Percentiles rank a stretch among this genome's conserved stretches.
Evolutionary conservation across 768 basidiomycete species (phyloP).

Genomic region (Xerocomus brunneocitrinus): DNA sequence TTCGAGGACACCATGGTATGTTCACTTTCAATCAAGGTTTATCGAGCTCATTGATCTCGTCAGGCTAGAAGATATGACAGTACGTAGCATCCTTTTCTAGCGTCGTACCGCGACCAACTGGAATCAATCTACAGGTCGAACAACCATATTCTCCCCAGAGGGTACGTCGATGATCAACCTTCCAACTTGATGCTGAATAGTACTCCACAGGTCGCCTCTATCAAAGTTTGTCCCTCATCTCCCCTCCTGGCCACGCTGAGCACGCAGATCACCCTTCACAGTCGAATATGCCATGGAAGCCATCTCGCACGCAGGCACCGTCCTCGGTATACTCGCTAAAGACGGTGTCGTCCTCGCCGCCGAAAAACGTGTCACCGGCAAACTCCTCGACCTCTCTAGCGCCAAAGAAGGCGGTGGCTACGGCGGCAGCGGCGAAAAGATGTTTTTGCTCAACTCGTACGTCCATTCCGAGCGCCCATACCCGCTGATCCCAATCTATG

Average conservation of each 20-base stretch:
- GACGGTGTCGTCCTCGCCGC: conserved; percentile 90
- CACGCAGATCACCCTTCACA: conserved; percentile 27
- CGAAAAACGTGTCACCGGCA: conserved; percentile 98
- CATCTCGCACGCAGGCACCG: conserved; percentile 92
- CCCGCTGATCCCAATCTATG: not conserved
- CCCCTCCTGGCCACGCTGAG: not conserved
- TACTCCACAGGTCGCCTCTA: conserved; percentile 78
- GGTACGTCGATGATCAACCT: conserved; percentile 44
- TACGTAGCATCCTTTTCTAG: conserved; percentile 39
- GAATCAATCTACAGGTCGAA: conserved; percentile 59
- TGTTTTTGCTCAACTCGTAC: conserved; percentile 89
- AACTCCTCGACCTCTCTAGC: conserved; percentile 86
- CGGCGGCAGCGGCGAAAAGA: conserved; percentile 97
- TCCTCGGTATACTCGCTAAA: conserved; percentile 86
- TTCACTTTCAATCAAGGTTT: not conserved
- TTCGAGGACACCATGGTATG: conserved; percentile 44
- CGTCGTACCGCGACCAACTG: conserved; percentile 17
- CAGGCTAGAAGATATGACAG: conserved; percentile 93
- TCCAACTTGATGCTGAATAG: conserved; percentile 3
- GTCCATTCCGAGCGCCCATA: conserved; percentile 15
- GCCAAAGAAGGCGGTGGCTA: conserved; percentile 79
- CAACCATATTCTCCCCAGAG: conserved; percentile 99
- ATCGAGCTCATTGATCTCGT: not conserved
- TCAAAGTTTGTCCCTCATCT: conserved; percentile 63
- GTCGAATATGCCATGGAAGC: conserved; percentile 99